A percentile compares a stretch with the other conserved stretches of the same genome.
Conservation (phyloP, 768 basidiomycete genomes). For the Mycena polygramma region DNA sequence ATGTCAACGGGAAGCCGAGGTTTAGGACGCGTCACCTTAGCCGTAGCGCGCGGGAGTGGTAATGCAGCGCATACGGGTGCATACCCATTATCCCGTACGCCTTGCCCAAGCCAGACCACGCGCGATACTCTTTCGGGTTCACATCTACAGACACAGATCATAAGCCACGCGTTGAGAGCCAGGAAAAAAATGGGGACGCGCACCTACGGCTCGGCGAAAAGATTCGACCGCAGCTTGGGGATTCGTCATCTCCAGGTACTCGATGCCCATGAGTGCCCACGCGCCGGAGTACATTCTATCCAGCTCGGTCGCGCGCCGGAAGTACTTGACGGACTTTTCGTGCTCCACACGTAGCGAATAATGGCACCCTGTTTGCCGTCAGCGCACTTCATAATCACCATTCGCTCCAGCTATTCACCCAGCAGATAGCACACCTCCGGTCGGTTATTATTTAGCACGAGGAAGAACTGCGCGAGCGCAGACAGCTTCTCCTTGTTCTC, state of each 20-base stretch:
- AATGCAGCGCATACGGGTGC: conserved; percentile 83
- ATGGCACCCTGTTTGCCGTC: conserved; percentile 70
- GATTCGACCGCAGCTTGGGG: conserved; percentile 87
- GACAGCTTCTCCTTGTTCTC: conserved; percentile 78
- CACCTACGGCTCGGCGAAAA: conserved; percentile 84
- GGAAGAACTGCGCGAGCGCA: conserved; percentile 78
- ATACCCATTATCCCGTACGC: conserved; percentile 84
- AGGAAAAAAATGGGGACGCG: background rate
- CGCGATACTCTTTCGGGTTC: conserved; percentile 84
- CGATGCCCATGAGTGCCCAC: conserved; percentile 90
- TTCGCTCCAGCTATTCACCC: conserved; percentile 55
- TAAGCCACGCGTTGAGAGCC: background rate
- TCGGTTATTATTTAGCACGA: conserved; percentile 76
- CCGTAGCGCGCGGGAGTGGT: conserved; percentile 54
- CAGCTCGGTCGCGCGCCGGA: conserved; percentile 80
- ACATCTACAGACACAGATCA: conserved; percentile 60
- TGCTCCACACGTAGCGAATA: conserved; percentile 83
- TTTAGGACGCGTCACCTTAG: conserved; percentile 64
- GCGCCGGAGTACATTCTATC: conserved; percentile 82
- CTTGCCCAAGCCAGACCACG: conserved; percentile 88
- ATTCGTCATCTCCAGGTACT: conserved; percentile 87
- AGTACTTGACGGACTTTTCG: conserved; percentile 85
- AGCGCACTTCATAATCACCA: background rate
- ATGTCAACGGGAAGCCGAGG: too few relatives aligned
- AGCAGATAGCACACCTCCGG: conserved; percentile 86